Conservation (phyloP, 1,139 yeast species). For the Saccharomycopsis hybrid region DNA sequence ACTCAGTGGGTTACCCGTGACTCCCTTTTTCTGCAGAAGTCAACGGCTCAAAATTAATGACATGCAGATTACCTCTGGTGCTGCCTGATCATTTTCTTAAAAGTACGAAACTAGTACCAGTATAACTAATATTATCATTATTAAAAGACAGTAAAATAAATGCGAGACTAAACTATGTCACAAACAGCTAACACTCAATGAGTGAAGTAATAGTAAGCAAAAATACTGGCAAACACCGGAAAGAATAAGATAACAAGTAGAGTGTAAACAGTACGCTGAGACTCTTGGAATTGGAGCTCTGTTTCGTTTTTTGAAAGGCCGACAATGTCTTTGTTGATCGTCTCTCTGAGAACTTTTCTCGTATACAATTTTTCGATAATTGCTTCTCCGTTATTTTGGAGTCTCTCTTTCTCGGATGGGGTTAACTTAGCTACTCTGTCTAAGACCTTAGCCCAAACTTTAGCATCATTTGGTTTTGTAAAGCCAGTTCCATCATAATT, state of each 20-base stretch:
- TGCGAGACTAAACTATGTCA: no score
- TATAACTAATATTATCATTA: no score
- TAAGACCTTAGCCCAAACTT: constrained; percentile 60
- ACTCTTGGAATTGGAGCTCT: constrained; percentile 10
- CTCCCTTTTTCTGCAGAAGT: no score
- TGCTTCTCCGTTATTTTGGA: constrained; percentile 46
- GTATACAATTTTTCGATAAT: constrained; percentile 53
- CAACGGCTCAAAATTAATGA: no score
- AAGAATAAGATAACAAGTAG: not conserved
- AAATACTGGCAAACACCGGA: no score
- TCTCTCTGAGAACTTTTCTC: constrained; percentile 51
- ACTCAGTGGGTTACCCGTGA: no score
- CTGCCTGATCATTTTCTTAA: no score
- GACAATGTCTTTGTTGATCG: constrained; percentile 17
- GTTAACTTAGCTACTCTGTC: constrained; percentile 34
- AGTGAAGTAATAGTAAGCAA: no score
- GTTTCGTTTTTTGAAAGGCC: constrained; percentile 5
- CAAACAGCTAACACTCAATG: no score
- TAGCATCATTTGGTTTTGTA: constrained; percentile 48
- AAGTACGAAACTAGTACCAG: no score
- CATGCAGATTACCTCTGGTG: no score
- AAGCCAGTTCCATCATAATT: constrained; percentile 65
- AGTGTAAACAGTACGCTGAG: constrained; percentile 10
- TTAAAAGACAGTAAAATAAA: no score
- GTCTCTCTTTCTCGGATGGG: constrained; percentile 26